phyloP scores from a whole-genome alignment of 345 rosid species.

The Melaleuca alternifolia region DNA sequence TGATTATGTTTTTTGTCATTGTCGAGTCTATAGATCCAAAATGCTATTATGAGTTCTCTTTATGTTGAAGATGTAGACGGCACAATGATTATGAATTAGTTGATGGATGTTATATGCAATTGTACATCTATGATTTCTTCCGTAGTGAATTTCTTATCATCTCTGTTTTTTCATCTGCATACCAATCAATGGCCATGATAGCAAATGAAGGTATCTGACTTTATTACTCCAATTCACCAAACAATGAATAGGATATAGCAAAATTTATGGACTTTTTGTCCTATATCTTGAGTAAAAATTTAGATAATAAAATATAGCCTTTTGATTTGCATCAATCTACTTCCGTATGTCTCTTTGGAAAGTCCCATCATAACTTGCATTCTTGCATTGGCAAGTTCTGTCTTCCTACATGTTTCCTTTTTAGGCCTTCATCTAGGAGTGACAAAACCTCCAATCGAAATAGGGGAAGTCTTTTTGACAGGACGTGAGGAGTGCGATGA shows the following conservation, averaged over 20 bases:
- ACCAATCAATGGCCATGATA: background rate
- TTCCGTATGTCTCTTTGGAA: constrained; percentile 43
- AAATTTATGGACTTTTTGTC: too few relatives aligned
- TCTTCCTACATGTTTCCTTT: too few relatives aligned
- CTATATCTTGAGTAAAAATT: too few relatives aligned
- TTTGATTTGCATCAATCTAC: background rate
- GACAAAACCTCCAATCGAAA: background rate
- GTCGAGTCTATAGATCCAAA: background rate
- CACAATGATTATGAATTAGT: background rate
- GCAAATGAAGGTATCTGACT: too few relatives aligned
- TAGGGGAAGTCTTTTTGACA: background rate
- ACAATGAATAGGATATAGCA: too few relatives aligned
- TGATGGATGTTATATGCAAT: background rate
- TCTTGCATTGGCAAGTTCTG: constrained; percentile 65
- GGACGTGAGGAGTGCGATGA: background rate
- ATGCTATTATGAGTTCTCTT: background rate
- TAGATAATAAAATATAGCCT: background rate
- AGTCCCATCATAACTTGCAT: constrained; percentile 62
- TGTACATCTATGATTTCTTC: too few relatives aligned
- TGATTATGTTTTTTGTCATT: too few relatives aligned
- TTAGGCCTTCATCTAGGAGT: background rate
- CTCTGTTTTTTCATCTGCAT: background rate
- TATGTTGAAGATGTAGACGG: background rate
- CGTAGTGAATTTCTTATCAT: background rate
- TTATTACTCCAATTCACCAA: background rate